phyloP scores from a whole-genome alignment of 2,329 filamentous ascomycete species.

The Periconia macrospinosa region DNA sequence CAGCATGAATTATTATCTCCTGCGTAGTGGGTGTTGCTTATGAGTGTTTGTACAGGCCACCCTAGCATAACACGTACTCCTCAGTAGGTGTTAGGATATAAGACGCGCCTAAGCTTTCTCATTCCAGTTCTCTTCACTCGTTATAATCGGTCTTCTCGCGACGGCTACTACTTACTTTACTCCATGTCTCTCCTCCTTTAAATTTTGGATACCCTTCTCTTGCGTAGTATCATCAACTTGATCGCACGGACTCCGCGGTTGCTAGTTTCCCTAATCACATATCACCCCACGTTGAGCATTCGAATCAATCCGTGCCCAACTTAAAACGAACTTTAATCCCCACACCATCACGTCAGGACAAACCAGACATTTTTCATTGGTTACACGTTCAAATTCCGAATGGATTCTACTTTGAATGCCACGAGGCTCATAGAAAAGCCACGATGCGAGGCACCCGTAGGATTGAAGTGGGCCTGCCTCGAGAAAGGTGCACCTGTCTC shows the following conservation, averaged over 20 bases:
- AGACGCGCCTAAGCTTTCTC: neutral
- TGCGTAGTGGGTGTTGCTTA: no score
- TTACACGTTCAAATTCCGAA: neutral
- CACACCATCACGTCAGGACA: neutral
- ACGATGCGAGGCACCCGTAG: neutral
- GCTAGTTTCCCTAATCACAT: neutral
- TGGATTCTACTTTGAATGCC: neutral
- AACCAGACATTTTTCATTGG: neutral
- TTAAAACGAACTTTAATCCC: no score
- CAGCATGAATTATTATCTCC: no score
- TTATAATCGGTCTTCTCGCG: no score
- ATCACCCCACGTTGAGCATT: neutral
- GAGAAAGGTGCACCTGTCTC: neutral
- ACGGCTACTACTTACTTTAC: neutral
- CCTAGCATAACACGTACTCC: no score
- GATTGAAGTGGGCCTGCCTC: slow-evolving; percentile 1
- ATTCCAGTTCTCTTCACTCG: no score
- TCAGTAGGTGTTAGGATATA: neutral
- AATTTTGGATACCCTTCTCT: no score
- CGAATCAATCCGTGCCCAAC: no score
- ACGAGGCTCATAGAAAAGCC: neutral
- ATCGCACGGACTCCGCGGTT: neutral
- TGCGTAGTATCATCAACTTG: neutral
- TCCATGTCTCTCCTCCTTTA: no score
- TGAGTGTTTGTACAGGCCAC: no score